Evolutionary conservation across 176 grass and related monocot species (phyloP), one percentile per base, ranked within the genome.

Genomic region (Avena insularis): DNA sequence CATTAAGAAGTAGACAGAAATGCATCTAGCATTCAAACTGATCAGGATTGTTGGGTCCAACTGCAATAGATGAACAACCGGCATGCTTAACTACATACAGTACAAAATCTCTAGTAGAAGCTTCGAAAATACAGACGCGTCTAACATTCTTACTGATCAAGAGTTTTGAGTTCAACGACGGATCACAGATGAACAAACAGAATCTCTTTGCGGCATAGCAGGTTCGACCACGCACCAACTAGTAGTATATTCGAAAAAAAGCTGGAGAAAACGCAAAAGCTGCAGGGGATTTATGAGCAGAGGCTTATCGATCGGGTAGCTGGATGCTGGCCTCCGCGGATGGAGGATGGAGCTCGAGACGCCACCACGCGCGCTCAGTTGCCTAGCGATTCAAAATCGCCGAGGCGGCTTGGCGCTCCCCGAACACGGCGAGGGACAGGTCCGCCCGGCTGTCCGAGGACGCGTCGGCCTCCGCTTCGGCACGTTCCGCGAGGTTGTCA

Each of bases 391-490:
- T 36, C 13, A 15, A 17, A 9, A 68, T 36, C 31, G 3, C 0
- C 33, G 1, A 9, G 35, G 2, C 33, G 66, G 0, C 35, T 43
- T 6, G 33, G 0, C 0, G 66, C 33, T 40, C 13, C 6, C 0
- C 1, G 16, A 0, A 3, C 4, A 40, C 33, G 33, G 33, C 33
- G 33, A 0, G 0, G 66, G 3, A 4, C 66, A 70, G 38, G 33
- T 8, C 0, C 15, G 0, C 0, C 8, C 1, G 0, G 66, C 0
- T 70, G 8, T 0, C 1, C 33, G 8, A 1, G 29, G 14, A 16
- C 8, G 1, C 16, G 2, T 0, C 0, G 33, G 1, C 15, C 33
- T 40, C 33, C 33, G 13, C 35, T 3, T 19, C 15, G 16, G 33
- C 33, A 19, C 66, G 35, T 19, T 0, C 3, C 66, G 33, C 33